Conservation (phyloP, 164 flowering plant genomes). For the Sedum album region DNA sequence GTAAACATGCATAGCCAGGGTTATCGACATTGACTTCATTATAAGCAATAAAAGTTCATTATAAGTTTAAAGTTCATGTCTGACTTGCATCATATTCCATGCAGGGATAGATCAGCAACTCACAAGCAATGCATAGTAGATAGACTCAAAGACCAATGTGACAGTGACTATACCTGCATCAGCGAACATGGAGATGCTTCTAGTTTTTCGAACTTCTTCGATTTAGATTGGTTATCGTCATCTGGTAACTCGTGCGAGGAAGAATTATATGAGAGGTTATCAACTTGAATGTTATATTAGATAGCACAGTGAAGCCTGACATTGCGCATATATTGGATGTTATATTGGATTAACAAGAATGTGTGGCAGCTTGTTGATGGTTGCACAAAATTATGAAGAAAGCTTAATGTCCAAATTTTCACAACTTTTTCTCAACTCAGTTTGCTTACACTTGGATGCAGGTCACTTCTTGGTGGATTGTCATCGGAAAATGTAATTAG, state of each 20-base stretch:
- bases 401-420: not conserved
- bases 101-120: slow-evolving; percentile 31
- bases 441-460: slow-evolving; percentile 12
- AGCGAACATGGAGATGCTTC: slow-evolving; percentile 25
- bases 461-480: slow-evolving; percentile 23
- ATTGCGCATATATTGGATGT: not conserved
- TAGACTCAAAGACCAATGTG: slow-evolving; percentile 22
- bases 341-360: not conserved
- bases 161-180: slow-evolving; percentile 20
- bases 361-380: not conserved
- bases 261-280: slow-evolving; percentile 32
- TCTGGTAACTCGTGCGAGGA: slow-evolving; percentile 42
- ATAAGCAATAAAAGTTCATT: too few relatives aligned
- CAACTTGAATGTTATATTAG: not conserved
- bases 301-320: not conserved
- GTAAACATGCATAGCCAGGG: not conserved
- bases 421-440: not conserved
- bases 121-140: slow-evolving; percentile 26
- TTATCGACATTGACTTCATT: not conserved
- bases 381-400: not conserved
- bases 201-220: slow-evolving; percentile 39
- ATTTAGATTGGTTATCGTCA: slow-evolving; percentile 42
- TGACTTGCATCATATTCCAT: not conserved
- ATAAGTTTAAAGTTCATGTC: not conserved
- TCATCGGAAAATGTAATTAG: slow-evolving; percentile 30